Conservation (phyloP, 2,329 filamentous ascomycete species). For the Fusarium zealandicum region DNA sequence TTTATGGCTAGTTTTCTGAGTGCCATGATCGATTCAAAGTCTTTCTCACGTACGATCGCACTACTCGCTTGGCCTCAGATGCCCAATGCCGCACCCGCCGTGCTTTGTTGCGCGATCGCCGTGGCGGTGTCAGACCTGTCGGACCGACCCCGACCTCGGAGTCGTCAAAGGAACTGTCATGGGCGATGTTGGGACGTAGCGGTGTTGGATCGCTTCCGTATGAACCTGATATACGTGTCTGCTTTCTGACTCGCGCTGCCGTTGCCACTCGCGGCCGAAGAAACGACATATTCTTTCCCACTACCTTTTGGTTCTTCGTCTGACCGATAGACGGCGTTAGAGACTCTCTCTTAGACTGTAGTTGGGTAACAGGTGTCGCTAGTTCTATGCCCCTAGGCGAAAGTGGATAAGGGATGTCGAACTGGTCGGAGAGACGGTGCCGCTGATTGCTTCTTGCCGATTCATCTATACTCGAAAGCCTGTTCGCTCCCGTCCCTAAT, state of each 20-base stretch:
- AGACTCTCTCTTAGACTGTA: conserved; percentile 14
- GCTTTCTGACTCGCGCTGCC: conserved; percentile 18
- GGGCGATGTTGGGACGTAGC: conserved; percentile 1
- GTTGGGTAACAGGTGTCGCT: conserved; percentile 5
- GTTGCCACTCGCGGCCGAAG: conserved; percentile 38
- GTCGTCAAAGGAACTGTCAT: conserved; percentile 13
- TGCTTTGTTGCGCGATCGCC: conserved; percentile 30
- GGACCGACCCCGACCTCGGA: conserved; percentile 3
- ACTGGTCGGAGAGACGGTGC: conserved; percentile 44
- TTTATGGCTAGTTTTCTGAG: conserved; percentile 15
- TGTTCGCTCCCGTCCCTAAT: conserved; percentile 5
- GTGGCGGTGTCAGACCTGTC: conserved; percentile 4
- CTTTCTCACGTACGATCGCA: conserved; percentile 45
- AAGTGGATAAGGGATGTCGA: conserved; percentile 46
- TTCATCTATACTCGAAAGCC: conserved; percentile 18
- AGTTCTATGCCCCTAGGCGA: conserved; percentile 25
- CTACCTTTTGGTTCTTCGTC: conserved; percentile 12
- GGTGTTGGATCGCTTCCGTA: conserved; percentile 9
- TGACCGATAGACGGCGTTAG: not conserved
- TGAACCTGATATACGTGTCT: conserved; percentile 1
- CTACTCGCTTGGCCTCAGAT: conserved; percentile 43
- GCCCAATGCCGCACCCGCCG: conserved; percentile 47
- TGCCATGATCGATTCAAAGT: conserved; percentile 44
- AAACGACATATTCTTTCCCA: conserved; percentile 44
- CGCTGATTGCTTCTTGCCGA: conserved; percentile 20